phyloP scores from a whole-genome alignment of 2,329 filamentous ascomycete genomes.

The Xylaria sp. region DNA sequence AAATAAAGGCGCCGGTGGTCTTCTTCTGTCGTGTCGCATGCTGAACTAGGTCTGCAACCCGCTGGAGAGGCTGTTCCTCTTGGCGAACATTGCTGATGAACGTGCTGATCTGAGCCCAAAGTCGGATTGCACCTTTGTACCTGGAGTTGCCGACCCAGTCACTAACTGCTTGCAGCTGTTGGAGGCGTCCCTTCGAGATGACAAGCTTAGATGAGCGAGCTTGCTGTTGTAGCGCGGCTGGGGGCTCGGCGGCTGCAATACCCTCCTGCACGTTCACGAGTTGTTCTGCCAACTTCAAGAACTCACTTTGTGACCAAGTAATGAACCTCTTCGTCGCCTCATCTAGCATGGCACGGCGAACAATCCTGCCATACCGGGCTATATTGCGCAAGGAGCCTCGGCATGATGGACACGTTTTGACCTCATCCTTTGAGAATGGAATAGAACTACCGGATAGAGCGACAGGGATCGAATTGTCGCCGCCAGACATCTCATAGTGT shows the following conservation, averaged over 20 bases:
- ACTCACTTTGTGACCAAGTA: constrained; percentile 60
- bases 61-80: constrained; percentile 63
- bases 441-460: constrained; percentile 14
- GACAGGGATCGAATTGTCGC: background rate
- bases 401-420: constrained; percentile 69
- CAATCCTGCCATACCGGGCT: constrained; percentile 70
- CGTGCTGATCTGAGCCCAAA: constrained; percentile 38
- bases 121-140: constrained; percentile 42
- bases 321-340: constrained; percentile 74
- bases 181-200: constrained; percentile 27
- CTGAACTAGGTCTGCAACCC: constrained; percentile 58
- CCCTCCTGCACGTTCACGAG: constrained; percentile 44
- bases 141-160: constrained; percentile 38
- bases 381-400: constrained; percentile 68
- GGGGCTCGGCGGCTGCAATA: constrained; percentile 12
- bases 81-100: constrained; percentile 49
- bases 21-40: constrained; percentile 52
- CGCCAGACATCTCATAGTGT: constrained; percentile 44
- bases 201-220: constrained; percentile 8
- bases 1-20: constrained; percentile 47
- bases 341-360: constrained; percentile 69
- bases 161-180: constrained; percentile 35
- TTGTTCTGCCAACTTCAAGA: constrained; percentile 53
- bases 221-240: background rate
- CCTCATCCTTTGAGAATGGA: constrained; percentile 61